phyloP scores from a whole-genome alignment of 1,139 yeast genomes.

The Geotrichum macrosporum region DNA sequence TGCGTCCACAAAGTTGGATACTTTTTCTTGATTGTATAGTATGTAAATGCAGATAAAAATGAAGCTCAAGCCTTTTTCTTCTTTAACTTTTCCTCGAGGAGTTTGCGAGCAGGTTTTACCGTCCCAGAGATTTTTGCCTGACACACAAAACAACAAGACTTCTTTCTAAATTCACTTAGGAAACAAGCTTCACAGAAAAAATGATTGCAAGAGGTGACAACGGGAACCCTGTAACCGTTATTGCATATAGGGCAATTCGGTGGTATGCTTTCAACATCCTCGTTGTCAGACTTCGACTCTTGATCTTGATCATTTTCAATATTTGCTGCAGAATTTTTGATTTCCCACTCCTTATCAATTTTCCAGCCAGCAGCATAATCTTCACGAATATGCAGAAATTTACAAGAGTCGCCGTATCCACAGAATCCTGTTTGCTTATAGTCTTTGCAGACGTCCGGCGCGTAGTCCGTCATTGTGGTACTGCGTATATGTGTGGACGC shows the following conservation, averaged over 20 bases:
- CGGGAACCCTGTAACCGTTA: slow-evolving; percentile 52
- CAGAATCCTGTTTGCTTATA: slow-evolving; percentile 89
- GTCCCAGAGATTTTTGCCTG: slow-evolving; percentile 55
- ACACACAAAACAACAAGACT: slow-evolving; percentile 61
- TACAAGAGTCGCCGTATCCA: slow-evolving; percentile 98
- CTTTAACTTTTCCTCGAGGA: slow-evolving; percentile 28
- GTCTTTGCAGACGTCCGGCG: slow-evolving; percentile 93
- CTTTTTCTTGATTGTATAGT: no score
- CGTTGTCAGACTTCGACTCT: slow-evolving; percentile 21
- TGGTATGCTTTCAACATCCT: slow-evolving; percentile 23
- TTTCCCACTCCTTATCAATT: slow-evolving; percentile 69
- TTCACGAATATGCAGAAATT: slow-evolving; percentile 84
- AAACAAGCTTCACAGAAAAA: slow-evolving; percentile 65
- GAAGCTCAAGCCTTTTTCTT: slow-evolving; percentile 1
- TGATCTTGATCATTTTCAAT: slow-evolving; percentile 16
- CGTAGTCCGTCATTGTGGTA: slow-evolving; percentile 82
- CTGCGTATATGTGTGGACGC: slow-evolving; percentile 55
- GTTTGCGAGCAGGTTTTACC: slow-evolving; percentile 39
- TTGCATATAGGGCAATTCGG: slow-evolving; percentile 62
- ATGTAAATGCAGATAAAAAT: no score
- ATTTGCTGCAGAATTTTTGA: slow-evolving; percentile 24
- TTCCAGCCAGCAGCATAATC: slow-evolving; percentile 76
- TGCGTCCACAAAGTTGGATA: no score
- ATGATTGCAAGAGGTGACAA: slow-evolving; percentile 62
- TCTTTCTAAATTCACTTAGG: slow-evolving; percentile 46